Evolutionary conservation across 306 rosid genomes (phyloP), one percentile per base, ranked within the genome.

Genomic region (Cicer chorassanicum): DNA sequence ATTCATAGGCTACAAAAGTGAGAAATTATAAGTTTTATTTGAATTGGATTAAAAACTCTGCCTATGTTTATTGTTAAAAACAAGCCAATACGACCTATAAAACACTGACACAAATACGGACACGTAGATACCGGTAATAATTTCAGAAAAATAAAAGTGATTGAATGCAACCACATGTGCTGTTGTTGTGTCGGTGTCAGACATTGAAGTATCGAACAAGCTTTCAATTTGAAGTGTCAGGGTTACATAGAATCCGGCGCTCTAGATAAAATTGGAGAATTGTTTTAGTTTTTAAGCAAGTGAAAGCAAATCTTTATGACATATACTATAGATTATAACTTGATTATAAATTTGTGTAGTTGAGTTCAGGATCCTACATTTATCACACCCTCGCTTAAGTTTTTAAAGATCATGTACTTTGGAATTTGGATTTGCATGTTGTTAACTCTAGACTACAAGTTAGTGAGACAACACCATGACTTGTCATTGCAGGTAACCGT

Each of bases 401-500:
- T 41, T 40, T 21, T 38, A 41, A 70, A 29, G 15, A 51, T 69
- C 66, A 65, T 70, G 19, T 62, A 18, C 36, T 54, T 9, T 19
- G 6, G 61, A 54, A 4, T 18, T 18, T 54, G 6, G 12, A 57
- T 57, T 11, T 57, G 64, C 14, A 21, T 57, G 15, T 56, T 63
- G 71, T 19, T 76, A 76, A 42, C 70, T 80, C 40, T 78, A 65
- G 48, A 38, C 19, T 43, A 54, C 21, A 72, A 72, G 57, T 43
- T 51, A 76, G 53, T 50, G 18, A 73, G 74, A 54, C 48, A 60
- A 74, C 78, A 78, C 21, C 49, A 38, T 61, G 65, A 39, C 34
- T 46, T 82, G 55, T 29, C 76, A 38, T 67, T 72, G 76, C 96
- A 94, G 99, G 97, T 95, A 70, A 95, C 97, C 34, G 99, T 92